Conservation (phyloP, 2,329 filamentous ascomycete species). For the Calcarisporium arbuscula region DNA sequence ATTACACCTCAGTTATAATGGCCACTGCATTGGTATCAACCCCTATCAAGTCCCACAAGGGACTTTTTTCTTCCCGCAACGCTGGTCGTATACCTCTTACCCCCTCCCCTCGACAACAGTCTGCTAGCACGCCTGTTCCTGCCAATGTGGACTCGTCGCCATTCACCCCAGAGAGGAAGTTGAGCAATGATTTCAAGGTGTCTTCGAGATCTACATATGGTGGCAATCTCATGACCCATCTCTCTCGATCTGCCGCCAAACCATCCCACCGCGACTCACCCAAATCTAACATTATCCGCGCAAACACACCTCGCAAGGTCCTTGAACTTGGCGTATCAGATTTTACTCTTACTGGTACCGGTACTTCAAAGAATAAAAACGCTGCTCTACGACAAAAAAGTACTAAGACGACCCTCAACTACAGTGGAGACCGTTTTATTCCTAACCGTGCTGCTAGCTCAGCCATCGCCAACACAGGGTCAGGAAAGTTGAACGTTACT, state of each 20-base stretch:
- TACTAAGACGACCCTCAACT: conserved; percentile 75
- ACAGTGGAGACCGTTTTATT: conserved; percentile 87
- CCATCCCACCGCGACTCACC: conserved; percentile 72
- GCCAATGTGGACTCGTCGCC: conserved; percentile 61
- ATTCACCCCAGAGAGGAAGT: conserved; percentile 63
- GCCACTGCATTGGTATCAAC: conserved; percentile 76
- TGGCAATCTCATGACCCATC: conserved; percentile 72
- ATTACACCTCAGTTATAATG: conserved; percentile 51
- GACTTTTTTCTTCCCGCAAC: conserved; percentile 85
- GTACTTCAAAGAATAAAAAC: conserved; percentile 55
- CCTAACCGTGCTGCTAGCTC: conserved; percentile 89
- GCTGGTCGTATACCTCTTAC: conserved; percentile 93
- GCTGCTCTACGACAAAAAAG: conserved; percentile 44
- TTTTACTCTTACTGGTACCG: conserved; percentile 83
- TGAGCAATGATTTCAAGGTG: conserved; percentile 44
- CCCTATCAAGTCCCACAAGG: conserved; percentile 89
- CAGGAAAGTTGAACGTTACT: conserved; percentile 69
- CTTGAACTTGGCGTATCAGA: conserved; percentile 90
- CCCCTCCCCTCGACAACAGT: conserved; percentile 73
- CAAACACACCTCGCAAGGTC: conserved; percentile 69
- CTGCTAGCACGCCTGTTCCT: conserved; percentile 41
- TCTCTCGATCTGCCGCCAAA: conserved; percentile 63
- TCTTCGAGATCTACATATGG: conserved; percentile 69
- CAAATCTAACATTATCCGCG: conserved; percentile 89
- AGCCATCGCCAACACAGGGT: conserved; percentile 73